Evolutionary conservation across 352 stramenopile species (phyloP), one percentile per base, ranked within the genome.

Genomic region (Pythium apleroticum): DNA sequence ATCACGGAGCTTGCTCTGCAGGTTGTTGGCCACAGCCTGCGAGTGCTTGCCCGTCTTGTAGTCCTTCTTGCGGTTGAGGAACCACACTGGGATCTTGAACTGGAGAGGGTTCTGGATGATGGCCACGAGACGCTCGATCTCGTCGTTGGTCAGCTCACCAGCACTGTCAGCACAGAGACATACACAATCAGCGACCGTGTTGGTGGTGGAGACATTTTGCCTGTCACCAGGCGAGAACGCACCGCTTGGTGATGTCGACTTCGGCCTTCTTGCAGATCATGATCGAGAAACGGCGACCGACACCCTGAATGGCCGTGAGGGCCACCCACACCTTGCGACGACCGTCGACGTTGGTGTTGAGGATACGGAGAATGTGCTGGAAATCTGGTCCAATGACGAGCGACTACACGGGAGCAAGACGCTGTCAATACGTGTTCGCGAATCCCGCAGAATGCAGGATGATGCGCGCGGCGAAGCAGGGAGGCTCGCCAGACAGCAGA

Each of bases 341-440:
- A 89, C 97, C 97, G 88, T 99, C 97, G 81, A 99, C 97, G 91
- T 99, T 99, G 70, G 97, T 99, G 89, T 99, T 99, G 74, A 99
- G 96, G 85, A 99, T 99, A 99, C 97, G 97, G 74, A 99, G 93
- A 90, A 99, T 99, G 92, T 99, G 97, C 84, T 99, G 97, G 86
- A 99, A 99, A 81, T 99, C 97, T 76, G 87, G 91, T 75, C 91
- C 90, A 77, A 95, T 93, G 74, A 95, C 86, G 84, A 95, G 86
- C 80, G 86, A 95, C 86, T 95, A 66, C 37, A 63, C 20, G 25
- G 50, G 37, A 71, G 28, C 39, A 49, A 56, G 53, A 68, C 28
- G 20, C 39, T 37, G 58, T 60, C 50, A 68, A 66, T 66, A 65
- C 39, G 57, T 20, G 43, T 28, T 50, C 43, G n/a, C 20, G 17